Evolutionary conservation across 2,329 filamentous ascomycete species (phyloP).

Genomic region (Phialophora tarda): DNA sequence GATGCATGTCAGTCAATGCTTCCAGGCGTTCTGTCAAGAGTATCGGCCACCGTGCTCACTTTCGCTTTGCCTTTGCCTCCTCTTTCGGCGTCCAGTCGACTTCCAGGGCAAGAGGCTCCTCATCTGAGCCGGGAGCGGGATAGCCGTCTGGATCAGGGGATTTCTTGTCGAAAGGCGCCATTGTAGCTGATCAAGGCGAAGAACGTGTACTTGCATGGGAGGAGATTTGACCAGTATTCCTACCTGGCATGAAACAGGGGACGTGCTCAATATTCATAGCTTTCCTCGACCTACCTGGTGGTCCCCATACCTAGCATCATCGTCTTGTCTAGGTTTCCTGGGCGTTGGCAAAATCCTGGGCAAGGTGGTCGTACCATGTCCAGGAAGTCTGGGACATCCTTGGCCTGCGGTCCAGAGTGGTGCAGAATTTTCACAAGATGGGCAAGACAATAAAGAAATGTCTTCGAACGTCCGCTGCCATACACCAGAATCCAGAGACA

Average conservation of each 20-base stretch:
- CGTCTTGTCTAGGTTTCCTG: background rate
- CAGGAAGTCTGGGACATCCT: conserved; percentile 3
- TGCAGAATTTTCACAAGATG: background rate
- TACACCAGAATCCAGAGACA: background rate
- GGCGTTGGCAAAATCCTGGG: background rate
- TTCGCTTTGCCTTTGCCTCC: conserved; percentile 34
- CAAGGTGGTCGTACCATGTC: background rate
- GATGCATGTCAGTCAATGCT: background rate
- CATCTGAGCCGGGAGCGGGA: conserved; percentile 20
- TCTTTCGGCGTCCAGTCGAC: conserved; percentile 31
- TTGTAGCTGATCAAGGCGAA: background rate
- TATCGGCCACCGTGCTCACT: conserved; percentile 14
- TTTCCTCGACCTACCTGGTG: background rate
- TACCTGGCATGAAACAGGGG: background rate
- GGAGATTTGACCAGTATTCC: background rate
- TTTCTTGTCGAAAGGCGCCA: background rate
- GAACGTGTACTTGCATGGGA: background rate
- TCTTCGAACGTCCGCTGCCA: background rate
- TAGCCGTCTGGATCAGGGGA: conserved; percentile 18
- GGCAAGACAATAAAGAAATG: background rate
- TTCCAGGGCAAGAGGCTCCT: conserved; percentile 19
- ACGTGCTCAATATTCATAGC: background rate
- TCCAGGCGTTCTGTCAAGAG: background rate
- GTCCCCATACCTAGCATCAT: background rate
- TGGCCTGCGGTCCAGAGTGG: background rate